Evolutionary conservation across 345 rosid species (phyloP).

Genomic region (Sapria himalayana): DNA sequence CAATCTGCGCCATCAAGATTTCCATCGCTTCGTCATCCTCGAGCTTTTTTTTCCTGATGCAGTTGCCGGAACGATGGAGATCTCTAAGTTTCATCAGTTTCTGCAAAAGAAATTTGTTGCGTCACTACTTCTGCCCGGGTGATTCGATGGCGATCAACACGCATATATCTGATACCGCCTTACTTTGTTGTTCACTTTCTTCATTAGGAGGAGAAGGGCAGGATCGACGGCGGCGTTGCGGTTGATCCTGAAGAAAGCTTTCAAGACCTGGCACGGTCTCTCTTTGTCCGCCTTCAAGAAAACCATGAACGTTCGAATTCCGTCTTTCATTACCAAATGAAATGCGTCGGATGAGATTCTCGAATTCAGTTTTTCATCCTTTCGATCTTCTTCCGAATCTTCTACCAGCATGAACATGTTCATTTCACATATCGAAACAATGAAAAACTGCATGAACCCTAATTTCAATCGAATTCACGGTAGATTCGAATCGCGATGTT

Average conservation of each 20-base stretch:
- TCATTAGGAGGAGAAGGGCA: constrained; percentile 54
- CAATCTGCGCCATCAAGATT: constrained; percentile 72
- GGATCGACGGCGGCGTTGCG: constrained; percentile 61
- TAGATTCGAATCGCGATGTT: too few species aligned
- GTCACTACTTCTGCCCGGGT: too few species aligned
- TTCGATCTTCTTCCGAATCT: constrained; percentile 41
- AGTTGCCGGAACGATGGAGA: constrained; percentile 35
- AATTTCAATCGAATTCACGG: too few species aligned
- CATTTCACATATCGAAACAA: too few species aligned
- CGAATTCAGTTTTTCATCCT: constrained; percentile 39
- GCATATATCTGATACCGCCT: constrained; percentile 3
- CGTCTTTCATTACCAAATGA: constrained; percentile 79
- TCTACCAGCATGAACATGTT: constrained; percentile 5
- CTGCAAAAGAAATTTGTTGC: constrained; percentile 15
- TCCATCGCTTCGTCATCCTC: constrained; percentile 69
- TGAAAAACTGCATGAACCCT: too few species aligned
- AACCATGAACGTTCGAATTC: constrained; percentile 77
- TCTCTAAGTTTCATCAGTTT: constrained; percentile 73
- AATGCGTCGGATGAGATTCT: constrained; percentile 66
- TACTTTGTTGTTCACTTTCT: constrained; percentile 76
- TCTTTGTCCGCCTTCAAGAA: constrained; percentile 82
- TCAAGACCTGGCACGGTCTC: constrained; percentile 47
- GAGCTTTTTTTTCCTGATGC: constrained; percentile 49
- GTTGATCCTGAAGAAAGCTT: constrained; percentile 45
- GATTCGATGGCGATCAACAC: too few species aligned